Evolutionary conservation across 495 filamentous ascomycete species (phyloP), one percentile per base, ranked within the genome.

Genomic region (Patellaria atrata): DNA sequence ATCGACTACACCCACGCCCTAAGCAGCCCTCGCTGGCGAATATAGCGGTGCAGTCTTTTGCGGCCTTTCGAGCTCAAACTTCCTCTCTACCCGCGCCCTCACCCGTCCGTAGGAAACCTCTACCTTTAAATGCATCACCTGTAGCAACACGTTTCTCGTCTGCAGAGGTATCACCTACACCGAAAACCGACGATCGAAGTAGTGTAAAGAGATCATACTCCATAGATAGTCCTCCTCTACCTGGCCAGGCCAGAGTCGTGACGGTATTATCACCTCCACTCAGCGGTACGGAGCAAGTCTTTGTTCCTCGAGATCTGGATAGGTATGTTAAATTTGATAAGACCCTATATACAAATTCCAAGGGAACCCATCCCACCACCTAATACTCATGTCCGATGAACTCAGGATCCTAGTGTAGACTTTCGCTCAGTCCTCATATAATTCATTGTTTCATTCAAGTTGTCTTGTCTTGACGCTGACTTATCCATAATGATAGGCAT

Each of bases 31-130:
- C 44, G 0, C 48, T 58, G 22, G 43, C 52, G 12, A 43, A 41
- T 15, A 48, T 58, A 21, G 40, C 49, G 15, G 35, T 54, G 14
- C 48, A 47, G 30, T 52, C 48, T 20, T 54, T 58, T 41, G 41
- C 48, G 9, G 41, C 53, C 18, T 56, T 56, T 42, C 48, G 51
- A 14, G 44, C 47, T n/a, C 47, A 54, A 27, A 35, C 51, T 11
- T 41, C 48, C 7, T 40, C 41, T 13, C 38, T 43, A 31, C 53
- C 55, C 15, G 40, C 47, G 18, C 29, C 48, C 20, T 53, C 55
- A 26, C 51, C 53, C 27, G 44, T 50, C 7, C 40, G 48, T 15
- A 35, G 55, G 19, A 55, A 55, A 32, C 50, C 50, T 16, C 31
- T 46, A 31, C 47, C 52, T 8, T 26, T 44, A 22, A 45, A 43